Evolutionary conservation across 1,139 yeast species (phyloP).

Genomic region (Taphrina confusa): DNA sequence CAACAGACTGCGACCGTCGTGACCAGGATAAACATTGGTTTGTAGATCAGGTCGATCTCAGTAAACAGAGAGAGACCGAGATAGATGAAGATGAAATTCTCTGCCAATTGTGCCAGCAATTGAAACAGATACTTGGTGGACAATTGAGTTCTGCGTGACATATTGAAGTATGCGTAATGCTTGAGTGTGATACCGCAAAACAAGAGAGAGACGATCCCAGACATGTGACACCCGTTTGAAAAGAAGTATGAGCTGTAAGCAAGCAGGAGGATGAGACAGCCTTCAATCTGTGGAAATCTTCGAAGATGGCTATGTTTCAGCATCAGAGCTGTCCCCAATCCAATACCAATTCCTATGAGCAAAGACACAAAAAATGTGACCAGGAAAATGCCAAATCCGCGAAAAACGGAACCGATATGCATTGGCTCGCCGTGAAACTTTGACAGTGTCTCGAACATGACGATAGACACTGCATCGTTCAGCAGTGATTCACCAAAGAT

Average conservation of each 20-base stretch:
- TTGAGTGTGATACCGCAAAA: slow-evolving; percentile 96
- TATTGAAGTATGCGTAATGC: slow-evolving; percentile 94
- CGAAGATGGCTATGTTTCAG: slow-evolving; percentile 90
- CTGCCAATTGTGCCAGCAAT: slow-evolving; percentile 88
- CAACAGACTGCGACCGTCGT: slow-evolving; percentile 86
- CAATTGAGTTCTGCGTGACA: slow-evolving; percentile 95
- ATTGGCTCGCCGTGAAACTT: slow-evolving; percentile 88
- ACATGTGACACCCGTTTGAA: slow-evolving; percentile 98
- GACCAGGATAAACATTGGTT: slow-evolving; percentile 86
- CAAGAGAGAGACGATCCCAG: slow-evolving; percentile 91
- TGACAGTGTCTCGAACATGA: slow-evolving; percentile 98
- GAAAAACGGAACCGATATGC: slow-evolving; percentile 73
- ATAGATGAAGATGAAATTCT: slow-evolving; percentile 93
- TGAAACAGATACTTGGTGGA: slow-evolving; percentile 95
- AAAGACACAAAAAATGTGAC: slow-evolving; percentile 94
- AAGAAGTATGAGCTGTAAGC: slow-evolving; percentile 97
- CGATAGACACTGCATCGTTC: slow-evolving; percentile 97
- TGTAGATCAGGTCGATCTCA: slow-evolving; percentile 90
- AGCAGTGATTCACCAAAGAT: slow-evolving; percentile 94
- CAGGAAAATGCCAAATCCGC: slow-evolving; percentile 89
- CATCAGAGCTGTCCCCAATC: slow-evolving; percentile 83
- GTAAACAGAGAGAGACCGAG: slow-evolving; percentile 92
- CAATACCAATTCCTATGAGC: slow-evolving; percentile 83
- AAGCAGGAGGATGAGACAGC: slow-evolving; percentile 82
- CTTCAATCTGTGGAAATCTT: slow-evolving; percentile 93